Conservation (phyloP, 306 rosid species). For the Dalbergia oliveri region DNA sequence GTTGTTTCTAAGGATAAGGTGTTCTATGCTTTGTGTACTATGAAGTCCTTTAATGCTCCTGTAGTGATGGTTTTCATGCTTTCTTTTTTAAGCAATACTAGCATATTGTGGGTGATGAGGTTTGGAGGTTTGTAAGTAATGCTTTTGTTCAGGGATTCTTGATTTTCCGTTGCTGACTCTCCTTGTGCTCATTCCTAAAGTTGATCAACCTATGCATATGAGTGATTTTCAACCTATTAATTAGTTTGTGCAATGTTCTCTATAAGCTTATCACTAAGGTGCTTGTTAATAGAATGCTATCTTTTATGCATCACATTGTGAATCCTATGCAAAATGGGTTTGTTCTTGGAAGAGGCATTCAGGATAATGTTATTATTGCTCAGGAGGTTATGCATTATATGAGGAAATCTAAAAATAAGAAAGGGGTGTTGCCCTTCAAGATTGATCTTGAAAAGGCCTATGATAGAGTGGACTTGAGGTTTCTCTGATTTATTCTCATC, state of each 20-base stretch:
- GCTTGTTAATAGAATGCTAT: no score
- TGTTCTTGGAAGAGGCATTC: no score
- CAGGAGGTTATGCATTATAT: no score
- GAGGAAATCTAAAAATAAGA: no score
- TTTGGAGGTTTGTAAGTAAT: not conserved
- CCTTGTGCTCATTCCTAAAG: not conserved
- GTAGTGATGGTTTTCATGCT: not conserved
- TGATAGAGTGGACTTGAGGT: no score
- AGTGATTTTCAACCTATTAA: not conserved
- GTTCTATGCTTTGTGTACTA: not conserved
- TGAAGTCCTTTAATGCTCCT: not conserved
- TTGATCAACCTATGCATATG: not conserved
- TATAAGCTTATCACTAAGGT: no score
- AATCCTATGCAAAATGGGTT: no score
- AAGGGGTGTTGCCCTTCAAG: no score
- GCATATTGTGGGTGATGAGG: not conserved
- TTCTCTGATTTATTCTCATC: rapidly evolving
- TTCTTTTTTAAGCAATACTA: no score
- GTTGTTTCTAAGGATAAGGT: not conserved
- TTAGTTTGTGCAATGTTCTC: not conserved
- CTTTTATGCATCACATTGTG: no score
- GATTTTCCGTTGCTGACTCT: not conserved
- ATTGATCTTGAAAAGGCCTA: no score
- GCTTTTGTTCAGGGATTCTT: not conserved
- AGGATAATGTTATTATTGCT: no score